phyloP scores from a whole-genome alignment of 768 basidiomycete genomes.

The Pholiota conissans region DNA sequence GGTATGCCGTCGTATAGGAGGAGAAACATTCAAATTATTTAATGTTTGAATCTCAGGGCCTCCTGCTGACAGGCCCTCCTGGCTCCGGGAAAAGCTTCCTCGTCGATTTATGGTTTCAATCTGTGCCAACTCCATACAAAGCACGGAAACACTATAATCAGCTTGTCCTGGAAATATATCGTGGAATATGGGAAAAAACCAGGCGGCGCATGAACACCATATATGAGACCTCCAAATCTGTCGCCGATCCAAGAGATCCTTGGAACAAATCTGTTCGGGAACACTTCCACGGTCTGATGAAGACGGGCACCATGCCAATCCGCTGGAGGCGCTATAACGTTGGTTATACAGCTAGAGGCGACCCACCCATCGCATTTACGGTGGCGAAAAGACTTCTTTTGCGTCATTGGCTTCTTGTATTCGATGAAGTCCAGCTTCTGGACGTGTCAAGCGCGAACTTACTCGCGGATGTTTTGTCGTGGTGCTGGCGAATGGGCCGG shows the following conservation, averaged over 20 bases:
- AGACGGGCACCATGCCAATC: conserved; percentile 28
- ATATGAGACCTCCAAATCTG: background rate
- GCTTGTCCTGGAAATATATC: conserved; percentile 55
- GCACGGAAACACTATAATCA: conserved; percentile 57
- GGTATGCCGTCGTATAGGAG: conserved; percentile 29
- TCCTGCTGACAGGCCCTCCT: conserved; percentile 51
- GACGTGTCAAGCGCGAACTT: conserved; percentile 58
- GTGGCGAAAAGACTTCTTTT: conserved; percentile 47
- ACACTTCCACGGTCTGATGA: conserved; percentile 29
- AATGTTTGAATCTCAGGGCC: conserved; percentile 37
- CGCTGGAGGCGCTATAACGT: conserved; percentile 26
- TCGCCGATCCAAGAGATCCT: conserved; percentile 18
- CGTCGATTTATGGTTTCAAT: conserved; percentile 55
- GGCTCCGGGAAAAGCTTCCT: conserved; percentile 57
- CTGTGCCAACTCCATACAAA: conserved; percentile 53
- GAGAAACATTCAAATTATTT: too few species aligned
- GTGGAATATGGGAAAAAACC: conserved; percentile 53
- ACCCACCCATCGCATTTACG: conserved; percentile 41
- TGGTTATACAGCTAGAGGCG: conserved; percentile 17
- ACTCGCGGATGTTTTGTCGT: conserved; percentile 51
- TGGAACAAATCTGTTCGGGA: conserved; percentile 26
- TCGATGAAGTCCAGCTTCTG: conserved; percentile 62
- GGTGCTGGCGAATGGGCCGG: conserved; percentile 65
- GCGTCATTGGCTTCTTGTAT: conserved; percentile 50
- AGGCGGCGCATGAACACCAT: conserved; percentile 32